Percentiles rank a stretch among this genome's conserved stretches.
These are phyloP conservation scores for Cyclotella baltica DNA, from an alignment of 108 stramenopile species.

Conservation along the genomic window DNA sequence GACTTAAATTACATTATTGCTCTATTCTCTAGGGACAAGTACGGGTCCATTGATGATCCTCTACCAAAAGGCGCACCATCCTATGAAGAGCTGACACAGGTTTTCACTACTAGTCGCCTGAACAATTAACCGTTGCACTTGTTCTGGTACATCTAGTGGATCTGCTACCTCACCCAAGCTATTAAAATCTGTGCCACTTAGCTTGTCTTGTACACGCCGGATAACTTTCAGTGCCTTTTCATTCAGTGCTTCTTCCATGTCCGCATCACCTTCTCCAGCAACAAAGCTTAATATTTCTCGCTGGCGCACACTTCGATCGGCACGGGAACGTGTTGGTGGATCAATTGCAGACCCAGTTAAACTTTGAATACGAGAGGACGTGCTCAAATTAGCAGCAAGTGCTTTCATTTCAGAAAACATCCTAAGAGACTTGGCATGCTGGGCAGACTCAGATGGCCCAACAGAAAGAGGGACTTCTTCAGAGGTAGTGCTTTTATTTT, in stretches of 20 bases:
- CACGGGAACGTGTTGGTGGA: constrained; percentile 65
- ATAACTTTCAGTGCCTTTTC: constrained; percentile 97
- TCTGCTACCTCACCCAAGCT: constrained; percentile 47
- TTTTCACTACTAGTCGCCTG: constrained; percentile 97
- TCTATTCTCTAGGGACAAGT: too few relatives aligned
- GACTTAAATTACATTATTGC: too few relatives aligned
- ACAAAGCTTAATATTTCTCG: constrained; percentile 69
- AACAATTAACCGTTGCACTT: constrained; percentile 96
- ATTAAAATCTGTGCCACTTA: constrained; percentile 96
- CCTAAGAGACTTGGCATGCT: constrained; percentile 61
- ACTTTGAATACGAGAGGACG: constrained; percentile 73
- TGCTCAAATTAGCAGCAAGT: constrained; percentile 70
- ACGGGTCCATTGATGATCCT: too few relatives aligned
- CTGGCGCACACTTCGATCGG: constrained; percentile 76
- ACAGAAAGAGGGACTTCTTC: constrained; percentile 16
- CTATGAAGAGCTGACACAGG: constrained; percentile 94
- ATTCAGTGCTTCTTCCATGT: constrained; percentile 87
- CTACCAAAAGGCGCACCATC: constrained; percentile 98
- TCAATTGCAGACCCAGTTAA: constrained; percentile 57
- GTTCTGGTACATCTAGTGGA: constrained; percentile 88
- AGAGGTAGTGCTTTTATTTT: constrained; percentile 29
- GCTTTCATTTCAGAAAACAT: constrained; percentile 81
- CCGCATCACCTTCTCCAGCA: constrained; percentile 59
- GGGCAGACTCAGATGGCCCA: constrained; percentile 9
- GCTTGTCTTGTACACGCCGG: constrained; percentile 95